phyloP scores from a whole-genome alignment of 805 yeast genomes.

The Metschnikowia rubicola region DNA sequence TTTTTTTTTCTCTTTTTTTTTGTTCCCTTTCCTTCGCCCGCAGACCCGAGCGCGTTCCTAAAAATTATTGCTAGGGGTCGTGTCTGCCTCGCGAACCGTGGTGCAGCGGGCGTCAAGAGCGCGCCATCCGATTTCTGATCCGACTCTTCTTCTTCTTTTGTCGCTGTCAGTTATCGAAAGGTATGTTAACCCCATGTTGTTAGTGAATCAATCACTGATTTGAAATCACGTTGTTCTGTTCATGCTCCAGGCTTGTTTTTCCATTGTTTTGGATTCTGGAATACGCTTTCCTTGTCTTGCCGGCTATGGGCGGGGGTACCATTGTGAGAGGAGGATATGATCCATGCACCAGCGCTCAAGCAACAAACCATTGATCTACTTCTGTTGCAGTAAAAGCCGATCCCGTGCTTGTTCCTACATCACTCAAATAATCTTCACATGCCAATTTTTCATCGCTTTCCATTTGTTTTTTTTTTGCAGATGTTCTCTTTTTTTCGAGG shows the following conservation, averaged over 20 bases:
- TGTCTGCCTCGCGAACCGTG: conserved; percentile 17
- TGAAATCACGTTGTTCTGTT: too few species aligned
- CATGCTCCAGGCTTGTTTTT: neutral
- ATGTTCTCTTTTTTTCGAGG: too few species aligned
- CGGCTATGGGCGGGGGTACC: too few species aligned
- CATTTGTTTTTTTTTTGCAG: too few species aligned
- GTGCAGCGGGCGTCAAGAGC: conserved; percentile 8
- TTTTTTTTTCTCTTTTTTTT: neutral
- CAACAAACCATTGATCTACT: neutral
- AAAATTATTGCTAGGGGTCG: conserved; percentile 10
- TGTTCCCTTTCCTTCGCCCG: neutral
- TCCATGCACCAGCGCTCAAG: too few species aligned
- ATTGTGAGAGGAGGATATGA: too few species aligned
- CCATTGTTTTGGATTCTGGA: neutral
- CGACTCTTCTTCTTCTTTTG: conserved; percentile 13
- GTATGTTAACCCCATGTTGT: conserved; percentile 12
- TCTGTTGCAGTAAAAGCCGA: neutral
- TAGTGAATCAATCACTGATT: neutral
- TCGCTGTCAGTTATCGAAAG: conserved; percentile 23
- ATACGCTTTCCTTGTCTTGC: neutral
- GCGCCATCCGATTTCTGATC: conserved; percentile 8
- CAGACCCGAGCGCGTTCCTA: neutral
- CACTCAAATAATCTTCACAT: too few species aligned
- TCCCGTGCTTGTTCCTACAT: neutral
- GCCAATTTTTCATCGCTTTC: too few species aligned